Conservation (phyloP, 2,329 filamentous ascomycete species). For the Zymoseptoria pseudotritici region DNA sequence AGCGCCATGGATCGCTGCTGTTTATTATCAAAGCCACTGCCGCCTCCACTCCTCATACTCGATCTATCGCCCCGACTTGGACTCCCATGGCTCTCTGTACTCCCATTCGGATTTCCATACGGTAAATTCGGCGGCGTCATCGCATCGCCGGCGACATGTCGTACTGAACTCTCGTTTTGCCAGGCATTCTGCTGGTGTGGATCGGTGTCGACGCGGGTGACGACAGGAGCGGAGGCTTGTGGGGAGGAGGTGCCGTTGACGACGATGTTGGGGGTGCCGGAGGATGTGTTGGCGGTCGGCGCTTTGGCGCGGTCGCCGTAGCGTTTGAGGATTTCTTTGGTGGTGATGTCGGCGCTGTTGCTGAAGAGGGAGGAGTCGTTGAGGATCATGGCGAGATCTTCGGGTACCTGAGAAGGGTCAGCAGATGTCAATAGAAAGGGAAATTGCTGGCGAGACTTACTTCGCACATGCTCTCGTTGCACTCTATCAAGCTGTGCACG, state of each 20-base stretch:
- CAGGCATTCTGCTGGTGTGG: slow-evolving; percentile 61
- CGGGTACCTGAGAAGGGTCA: slow-evolving; percentile 62
- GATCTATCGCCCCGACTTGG: slow-evolving; percentile 17
- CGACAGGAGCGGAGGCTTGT: slow-evolving; percentile 44
- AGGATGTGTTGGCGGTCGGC: slow-evolving; percentile 33
- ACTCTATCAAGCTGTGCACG: slow-evolving; percentile 81
- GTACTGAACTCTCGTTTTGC: slow-evolving; percentile 76
- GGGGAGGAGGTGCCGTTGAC: slow-evolving; percentile 32
- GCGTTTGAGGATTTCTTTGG: slow-evolving; percentile 91
- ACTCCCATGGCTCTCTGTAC: slow-evolving; percentile 26
- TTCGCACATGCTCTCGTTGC: slow-evolving; percentile 95
- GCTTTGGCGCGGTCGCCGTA: slow-evolving; percentile 74
- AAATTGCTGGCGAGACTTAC: slow-evolving; percentile 48
- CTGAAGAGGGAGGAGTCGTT: slow-evolving; percentile 77
- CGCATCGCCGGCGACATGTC: slow-evolving; percentile 51
- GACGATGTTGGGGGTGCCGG: slow-evolving; percentile 19
- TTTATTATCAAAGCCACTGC: slow-evolving; percentile 10
- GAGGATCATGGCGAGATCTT: slow-evolving; percentile 79
- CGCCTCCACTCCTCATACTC: slow-evolving; percentile 16
- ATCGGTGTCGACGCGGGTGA: slow-evolving; percentile 78
- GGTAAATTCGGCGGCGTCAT: slow-evolving; percentile 23
- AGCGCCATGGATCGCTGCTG: slow-evolving; percentile 22
- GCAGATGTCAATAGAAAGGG: slow-evolving; percentile 10
- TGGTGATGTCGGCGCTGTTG: slow-evolving; percentile 78
- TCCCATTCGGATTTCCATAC: slow-evolving; percentile 23